These are phyloP conservation scores for Athelia psychrophila DNA, from an alignment of 1,284 basidiomycete genomes.

Conservation along the genomic window DNA sequence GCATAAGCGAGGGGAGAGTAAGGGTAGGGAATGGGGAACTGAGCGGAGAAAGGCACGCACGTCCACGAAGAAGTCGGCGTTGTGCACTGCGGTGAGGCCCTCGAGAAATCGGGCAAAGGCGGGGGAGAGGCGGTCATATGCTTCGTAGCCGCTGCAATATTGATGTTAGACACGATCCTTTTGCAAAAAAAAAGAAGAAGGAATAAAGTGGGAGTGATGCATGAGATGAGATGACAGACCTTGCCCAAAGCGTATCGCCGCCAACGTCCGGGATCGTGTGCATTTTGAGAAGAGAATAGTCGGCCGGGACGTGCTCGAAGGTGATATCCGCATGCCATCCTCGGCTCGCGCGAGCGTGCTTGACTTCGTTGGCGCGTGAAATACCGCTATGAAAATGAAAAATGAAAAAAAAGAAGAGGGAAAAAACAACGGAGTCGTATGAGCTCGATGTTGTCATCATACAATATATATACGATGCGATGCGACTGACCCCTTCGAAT, in stretches of 20 bases:
- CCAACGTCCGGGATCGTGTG: conserved; percentile 54
- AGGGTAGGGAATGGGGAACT: not conserved
- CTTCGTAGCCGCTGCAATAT: conserved; percentile 62
- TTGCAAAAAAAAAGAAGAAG: too few species aligned
- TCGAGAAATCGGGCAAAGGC: conserved; percentile 56
- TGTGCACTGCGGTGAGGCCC: conserved; percentile 57
- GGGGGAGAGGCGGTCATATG: conserved; percentile 61
- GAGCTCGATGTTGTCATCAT: too few species aligned
- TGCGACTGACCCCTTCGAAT: conserved; percentile 33
- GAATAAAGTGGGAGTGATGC: too few species aligned
- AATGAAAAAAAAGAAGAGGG: not conserved
- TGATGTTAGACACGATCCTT: too few species aligned
- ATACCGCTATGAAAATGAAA: conserved; percentile 34
- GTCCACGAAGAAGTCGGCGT: conserved; percentile 49
- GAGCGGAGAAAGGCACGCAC: conserved; percentile 17
- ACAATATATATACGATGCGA: too few species aligned
- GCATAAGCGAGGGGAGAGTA: too few species aligned
- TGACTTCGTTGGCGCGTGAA: conserved; percentile 28
- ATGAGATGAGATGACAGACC: too few species aligned
- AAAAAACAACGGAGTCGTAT: too few species aligned
- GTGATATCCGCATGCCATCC: conserved; percentile 68
- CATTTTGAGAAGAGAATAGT: conserved; percentile 64
- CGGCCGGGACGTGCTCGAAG: conserved; percentile 66
- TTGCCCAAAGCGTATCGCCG: conserved; percentile 52
- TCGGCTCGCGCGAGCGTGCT: conserved; percentile 31